Conservation (phyloP, 2,329 filamentous ascomycete species). For the Drechslerella coelobrocha region DNA sequence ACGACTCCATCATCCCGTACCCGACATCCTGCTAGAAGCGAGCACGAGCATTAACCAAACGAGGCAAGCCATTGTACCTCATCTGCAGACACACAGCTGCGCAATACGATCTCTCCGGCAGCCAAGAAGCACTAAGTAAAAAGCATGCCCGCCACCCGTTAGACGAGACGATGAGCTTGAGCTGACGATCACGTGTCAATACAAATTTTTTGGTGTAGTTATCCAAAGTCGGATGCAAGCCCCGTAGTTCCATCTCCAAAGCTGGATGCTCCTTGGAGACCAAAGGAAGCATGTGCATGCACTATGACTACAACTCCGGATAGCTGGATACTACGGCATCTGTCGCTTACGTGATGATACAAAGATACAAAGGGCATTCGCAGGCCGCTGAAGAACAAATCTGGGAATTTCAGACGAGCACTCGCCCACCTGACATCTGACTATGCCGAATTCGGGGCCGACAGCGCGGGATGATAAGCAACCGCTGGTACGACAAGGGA, state of each 20-base stretch:
- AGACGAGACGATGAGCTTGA: background rate
- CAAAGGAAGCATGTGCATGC: too few species aligned
- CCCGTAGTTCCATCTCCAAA: background rate
- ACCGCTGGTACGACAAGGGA: constrained; percentile 49
- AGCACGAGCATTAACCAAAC: too few species aligned
- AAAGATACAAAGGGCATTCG: constrained; percentile 26
- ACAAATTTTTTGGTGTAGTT: background rate
- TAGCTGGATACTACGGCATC: constrained; percentile 38
- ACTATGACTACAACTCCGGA: constrained; percentile 8
- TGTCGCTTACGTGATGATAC: constrained; percentile 38
- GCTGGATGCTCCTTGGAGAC: background rate
- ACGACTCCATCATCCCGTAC: too few species aligned
- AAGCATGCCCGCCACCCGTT: background rate
- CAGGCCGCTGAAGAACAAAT: constrained; percentile 32
- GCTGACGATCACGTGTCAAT: background rate
- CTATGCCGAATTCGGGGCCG: constrained; percentile 47
- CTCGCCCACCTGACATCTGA: constrained; percentile 48
- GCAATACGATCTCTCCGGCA: background rate
- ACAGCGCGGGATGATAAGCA: constrained; percentile 51
- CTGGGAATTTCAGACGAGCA: constrained; percentile 49
- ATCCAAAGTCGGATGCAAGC: background rate
- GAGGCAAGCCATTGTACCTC: too few species aligned
- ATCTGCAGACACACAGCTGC: background rate
- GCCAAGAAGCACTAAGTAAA: background rate
- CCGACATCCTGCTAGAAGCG: too few species aligned